These are phyloP conservation scores for Melanopsichium pennsylvanicum DNA, from an alignment of 1,284 basidiomycete species.

Conservation along the genomic window DNA sequence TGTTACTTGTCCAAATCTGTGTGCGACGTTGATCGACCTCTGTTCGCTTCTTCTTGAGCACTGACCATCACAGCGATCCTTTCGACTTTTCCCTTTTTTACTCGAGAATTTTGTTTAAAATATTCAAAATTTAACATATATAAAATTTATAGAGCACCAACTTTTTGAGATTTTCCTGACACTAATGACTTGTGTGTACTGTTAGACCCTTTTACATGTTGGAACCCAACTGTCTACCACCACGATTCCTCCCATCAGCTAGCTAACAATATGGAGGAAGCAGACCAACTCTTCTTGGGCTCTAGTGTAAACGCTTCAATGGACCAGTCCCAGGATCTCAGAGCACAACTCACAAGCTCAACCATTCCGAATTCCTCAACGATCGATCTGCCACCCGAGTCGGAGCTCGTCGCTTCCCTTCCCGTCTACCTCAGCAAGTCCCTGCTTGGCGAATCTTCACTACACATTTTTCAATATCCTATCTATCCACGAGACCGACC, in stretches of 20 bases:
- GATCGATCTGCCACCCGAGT: slow-evolving; percentile 38
- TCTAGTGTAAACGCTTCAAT: slow-evolving; percentile 13
- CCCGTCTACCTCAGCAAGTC: slow-evolving; percentile 61
- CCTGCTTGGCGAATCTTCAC: slow-evolving; percentile 40
- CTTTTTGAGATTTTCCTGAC: too few species aligned
- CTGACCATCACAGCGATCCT: slow-evolving; percentile 9
- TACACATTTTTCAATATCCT: slow-evolving; percentile 63
- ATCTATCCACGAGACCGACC: slow-evolving; percentile 56
- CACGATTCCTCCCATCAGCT: too few species aligned
- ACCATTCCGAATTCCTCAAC: slow-evolving; percentile 22
- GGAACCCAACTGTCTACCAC: background rate
- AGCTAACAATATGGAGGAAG: slow-evolving; percentile 26
- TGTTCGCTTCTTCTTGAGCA: slow-evolving; percentile 4
- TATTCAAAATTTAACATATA: background rate
- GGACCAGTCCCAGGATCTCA: background rate
- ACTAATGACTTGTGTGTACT: too few species aligned
- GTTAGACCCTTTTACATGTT: background rate
- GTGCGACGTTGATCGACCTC: background rate
- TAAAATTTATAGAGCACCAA: too few species aligned
- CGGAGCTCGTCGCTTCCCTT: slow-evolving; percentile 56
- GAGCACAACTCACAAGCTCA: background rate
- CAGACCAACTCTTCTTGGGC: slow-evolving; percentile 27
- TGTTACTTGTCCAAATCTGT: too few species aligned
- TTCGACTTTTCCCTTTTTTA: background rate
- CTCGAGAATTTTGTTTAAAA: background rate